Conservation (phyloP, 257 asterid genomes). For the Rubia yunnanensis region DNA sequence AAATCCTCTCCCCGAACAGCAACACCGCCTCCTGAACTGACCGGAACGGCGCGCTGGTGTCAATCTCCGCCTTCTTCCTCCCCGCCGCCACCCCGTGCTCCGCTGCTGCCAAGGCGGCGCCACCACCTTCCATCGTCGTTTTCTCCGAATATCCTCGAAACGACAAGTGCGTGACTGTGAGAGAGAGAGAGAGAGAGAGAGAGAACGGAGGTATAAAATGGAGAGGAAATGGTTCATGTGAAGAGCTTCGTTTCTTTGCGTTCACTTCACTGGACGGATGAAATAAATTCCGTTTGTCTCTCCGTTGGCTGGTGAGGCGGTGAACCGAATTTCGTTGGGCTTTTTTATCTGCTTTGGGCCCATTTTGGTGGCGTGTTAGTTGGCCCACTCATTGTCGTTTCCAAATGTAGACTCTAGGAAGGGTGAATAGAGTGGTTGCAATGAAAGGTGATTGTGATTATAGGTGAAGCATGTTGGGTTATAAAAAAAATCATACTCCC, state of each 20-base stretch:
- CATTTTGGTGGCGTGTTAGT: not conserved
- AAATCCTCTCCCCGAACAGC: slow-evolving; percentile 68
- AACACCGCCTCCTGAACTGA: slow-evolving; percentile 79
- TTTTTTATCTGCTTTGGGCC: slow-evolving; percentile 1
- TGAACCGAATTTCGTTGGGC: slow-evolving; percentile 8
- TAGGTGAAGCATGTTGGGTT: too few relatives aligned
- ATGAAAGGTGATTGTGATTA: too few relatives aligned
- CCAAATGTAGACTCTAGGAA: not conserved
- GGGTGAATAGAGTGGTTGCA: too few relatives aligned
- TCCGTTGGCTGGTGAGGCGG: slow-evolving; percentile 11
- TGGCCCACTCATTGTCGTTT: slow-evolving; percentile 8
- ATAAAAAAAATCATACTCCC: too few relatives aligned
- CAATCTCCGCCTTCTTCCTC: slow-evolving; percentile 59
- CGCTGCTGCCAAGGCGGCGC: slow-evolving; percentile 10
- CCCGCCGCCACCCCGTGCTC: slow-evolving; percentile 1
- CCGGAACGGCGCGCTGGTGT: slow-evolving; percentile 76
- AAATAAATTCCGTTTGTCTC: slow-evolving; percentile 33
- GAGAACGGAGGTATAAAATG: slow-evolving; percentile 5
- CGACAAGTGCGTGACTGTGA: not conserved
- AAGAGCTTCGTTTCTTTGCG: slow-evolving; percentile 73
- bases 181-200: not conserved
- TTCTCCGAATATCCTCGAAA: not conserved
- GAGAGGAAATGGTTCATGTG: slow-evolving; percentile 1
- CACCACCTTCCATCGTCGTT: slow-evolving; percentile 13
- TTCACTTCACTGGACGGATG: slow-evolving; percentile 58